phyloP scores from a whole-genome alignment of 2,329 filamentous ascomycete species.

The Nectriaceae sp. region DNA sequence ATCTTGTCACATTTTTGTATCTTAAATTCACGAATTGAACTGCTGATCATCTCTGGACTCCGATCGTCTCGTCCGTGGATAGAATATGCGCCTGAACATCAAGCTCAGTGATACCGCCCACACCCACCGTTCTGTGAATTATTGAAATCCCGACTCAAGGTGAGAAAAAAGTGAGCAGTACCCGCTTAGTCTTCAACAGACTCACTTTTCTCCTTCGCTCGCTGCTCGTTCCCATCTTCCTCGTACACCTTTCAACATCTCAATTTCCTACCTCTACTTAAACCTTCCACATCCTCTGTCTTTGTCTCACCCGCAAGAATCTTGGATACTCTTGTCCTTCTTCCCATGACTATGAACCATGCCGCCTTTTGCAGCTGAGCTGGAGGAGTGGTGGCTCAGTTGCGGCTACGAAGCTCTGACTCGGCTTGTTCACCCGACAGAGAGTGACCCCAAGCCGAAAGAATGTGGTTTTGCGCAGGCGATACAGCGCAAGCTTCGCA shows the following conservation, averaged over 20 bases:
- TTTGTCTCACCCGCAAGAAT: not conserved
- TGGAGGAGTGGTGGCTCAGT: slow-evolving; percentile 38
- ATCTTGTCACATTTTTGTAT: no score
- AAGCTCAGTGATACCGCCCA: not conserved
- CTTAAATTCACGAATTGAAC: no score
- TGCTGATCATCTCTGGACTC: no score
- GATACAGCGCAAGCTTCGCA: slow-evolving; percentile 31
- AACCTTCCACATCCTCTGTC: not conserved
- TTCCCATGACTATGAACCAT: slow-evolving; percentile 18
- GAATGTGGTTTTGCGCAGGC: slow-evolving; percentile 37
- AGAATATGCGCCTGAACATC: no score
- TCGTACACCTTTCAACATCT: no score
- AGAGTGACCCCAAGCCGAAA: slow-evolving; percentile 15
- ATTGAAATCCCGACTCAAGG: not conserved
- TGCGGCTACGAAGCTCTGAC: slow-evolving; percentile 26
- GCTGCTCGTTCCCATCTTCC: not conserved
- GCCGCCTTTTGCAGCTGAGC: slow-evolving; percentile 32
- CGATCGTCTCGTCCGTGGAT: no score
- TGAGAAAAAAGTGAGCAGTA: slow-evolving; percentile 1
- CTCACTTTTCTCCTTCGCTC: not conserved
- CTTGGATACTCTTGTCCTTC: not conserved
- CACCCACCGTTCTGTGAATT: not conserved
- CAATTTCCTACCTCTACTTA: no score
- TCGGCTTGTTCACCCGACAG: slow-evolving; percentile 25
- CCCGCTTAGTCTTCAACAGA: not conserved